Base-by-base conservation (phyloP, 768 basidiomycete genomes). In the Mycena metata region DNA sequence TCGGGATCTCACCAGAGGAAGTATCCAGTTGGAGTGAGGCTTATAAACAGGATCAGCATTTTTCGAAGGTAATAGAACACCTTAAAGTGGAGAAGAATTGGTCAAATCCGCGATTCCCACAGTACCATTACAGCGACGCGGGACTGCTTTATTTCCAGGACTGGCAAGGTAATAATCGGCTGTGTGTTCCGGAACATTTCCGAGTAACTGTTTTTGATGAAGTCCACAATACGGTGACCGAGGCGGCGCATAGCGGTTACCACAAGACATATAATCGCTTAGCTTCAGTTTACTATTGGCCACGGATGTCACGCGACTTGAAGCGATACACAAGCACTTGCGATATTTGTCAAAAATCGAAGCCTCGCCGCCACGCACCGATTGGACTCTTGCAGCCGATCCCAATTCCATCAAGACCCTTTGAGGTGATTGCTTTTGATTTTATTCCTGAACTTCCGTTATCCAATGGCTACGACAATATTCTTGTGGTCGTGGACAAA, bases 401-500 rank as follows among this genome's bases (percentile, higher is more conserved):
- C 63, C 74, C 74, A n/a, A 76, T 81, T 24, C 81, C 81, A 1
- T 9, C 58, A 4, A 67, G 67, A 54, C 82, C 80, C 0, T 83
- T 79, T 54, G 68, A 77, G 56, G 70, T 74, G 0, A 73, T 83
- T 3, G 64, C 70, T 0, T 79, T 82, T 75, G 82, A 82, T 51
- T 79, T 81, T 23, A 79, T 84, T 0, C 74, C 76, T 2, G 76
- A 79, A 10, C 73, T 84, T 2, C 82, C 82, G 0, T 4, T 49
- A 0, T 79, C 77, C 5, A 59, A 76, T 5, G 79, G 77, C 0
- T 80, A 60, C 64, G 67, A 79, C 59, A 74, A 69, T 33, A 64
- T 81, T 0, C 69, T 80, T 13, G 80, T 82, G 0, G 71, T 85
- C 0, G 79, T 84, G 8, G 78, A 79, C 58, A 74, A 76, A 60